Conservation (phyloP, 140 eudicot species). For the Stevia rebaudiana region DNA sequence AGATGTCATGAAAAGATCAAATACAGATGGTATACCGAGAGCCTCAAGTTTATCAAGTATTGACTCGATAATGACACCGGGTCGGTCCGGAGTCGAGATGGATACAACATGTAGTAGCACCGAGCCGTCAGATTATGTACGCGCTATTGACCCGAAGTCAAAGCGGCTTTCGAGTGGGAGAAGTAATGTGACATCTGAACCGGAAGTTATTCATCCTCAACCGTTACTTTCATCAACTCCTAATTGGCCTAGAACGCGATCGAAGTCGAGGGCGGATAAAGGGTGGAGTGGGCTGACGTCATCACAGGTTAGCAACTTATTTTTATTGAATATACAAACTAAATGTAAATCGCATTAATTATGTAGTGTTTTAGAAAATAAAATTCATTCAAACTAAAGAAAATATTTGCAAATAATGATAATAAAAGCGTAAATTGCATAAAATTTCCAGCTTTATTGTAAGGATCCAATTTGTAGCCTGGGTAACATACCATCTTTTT, state of each 20-base stretch:
- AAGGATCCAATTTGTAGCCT: no score
- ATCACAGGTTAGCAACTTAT: constrained; percentile 31
- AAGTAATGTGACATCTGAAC: constrained; percentile 58
- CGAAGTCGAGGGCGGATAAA: constrained; percentile 78
- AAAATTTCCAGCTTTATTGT: no score
- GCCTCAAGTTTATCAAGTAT: constrained; percentile 96
- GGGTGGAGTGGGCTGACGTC: constrained; percentile 68
- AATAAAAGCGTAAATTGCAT: no score
- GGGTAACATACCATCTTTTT: no score
- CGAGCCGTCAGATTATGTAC: constrained; percentile 93
- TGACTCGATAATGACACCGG: constrained; percentile 96
- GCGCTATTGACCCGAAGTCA: constrained; percentile 76
- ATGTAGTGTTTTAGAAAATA: no score
- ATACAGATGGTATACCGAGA: constrained; percentile 75
- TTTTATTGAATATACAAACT: not conserved
- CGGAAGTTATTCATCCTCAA: constrained; percentile 89
- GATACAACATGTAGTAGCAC: constrained; percentile 88
- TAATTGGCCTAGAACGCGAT: constrained; percentile 97
- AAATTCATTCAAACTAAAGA: no score
- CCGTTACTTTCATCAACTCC: constrained; percentile 66
- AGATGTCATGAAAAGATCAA: constrained; percentile 80
- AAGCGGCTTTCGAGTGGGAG: constrained; percentile 81
- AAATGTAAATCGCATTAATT: no score
- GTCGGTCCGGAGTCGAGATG: constrained; percentile 55
- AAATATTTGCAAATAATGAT: no score